phyloP scores from a whole-genome alignment of 78 protist species.

The Dictyostelium discoideum region DNA sequence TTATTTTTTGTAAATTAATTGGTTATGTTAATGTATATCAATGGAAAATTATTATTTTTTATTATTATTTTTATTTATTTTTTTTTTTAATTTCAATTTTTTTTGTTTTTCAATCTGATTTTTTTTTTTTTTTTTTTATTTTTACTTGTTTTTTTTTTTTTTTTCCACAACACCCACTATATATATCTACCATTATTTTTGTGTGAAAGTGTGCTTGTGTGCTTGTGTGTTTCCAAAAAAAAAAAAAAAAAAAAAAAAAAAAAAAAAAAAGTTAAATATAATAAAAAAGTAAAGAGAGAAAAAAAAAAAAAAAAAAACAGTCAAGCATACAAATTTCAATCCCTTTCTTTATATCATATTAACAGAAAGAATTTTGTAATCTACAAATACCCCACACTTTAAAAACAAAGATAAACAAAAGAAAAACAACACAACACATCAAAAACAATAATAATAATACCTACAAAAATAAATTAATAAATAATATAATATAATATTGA shows the following conservation, averaged over 20 bases:
- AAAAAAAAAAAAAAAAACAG: background rate
- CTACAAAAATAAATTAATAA: too few species aligned
- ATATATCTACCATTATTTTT: too few species aligned
- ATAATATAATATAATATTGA: too few species aligned
- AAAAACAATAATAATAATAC: background rate
- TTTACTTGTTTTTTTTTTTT: too few species aligned
- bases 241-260: too few species aligned
- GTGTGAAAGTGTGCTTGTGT: background rate
- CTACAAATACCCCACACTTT: background rate
- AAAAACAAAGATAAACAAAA: background rate
- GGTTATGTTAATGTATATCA: background rate
- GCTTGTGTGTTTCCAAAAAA: background rate
- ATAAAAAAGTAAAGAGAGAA: too few species aligned
- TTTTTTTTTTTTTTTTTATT: too few species aligned
- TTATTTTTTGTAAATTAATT: background rate
- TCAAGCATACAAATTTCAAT: background rate
- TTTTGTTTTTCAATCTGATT: too few species aligned
- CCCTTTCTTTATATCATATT: background rate
- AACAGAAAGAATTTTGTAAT: background rate
- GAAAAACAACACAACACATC: background rate
- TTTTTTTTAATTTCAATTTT: too few species aligned
- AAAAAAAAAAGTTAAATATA: too few species aligned
- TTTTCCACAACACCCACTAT: background rate
- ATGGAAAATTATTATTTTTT: background rate
- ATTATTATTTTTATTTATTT: too few species aligned